Percentiles rank a stretch among this genome's conserved stretches.
These are phyloP conservation scores for Annulohypoxylon nitens DNA, from an alignment of 495 filamentous ascomycete species.

Conservation along the genomic window DNA sequence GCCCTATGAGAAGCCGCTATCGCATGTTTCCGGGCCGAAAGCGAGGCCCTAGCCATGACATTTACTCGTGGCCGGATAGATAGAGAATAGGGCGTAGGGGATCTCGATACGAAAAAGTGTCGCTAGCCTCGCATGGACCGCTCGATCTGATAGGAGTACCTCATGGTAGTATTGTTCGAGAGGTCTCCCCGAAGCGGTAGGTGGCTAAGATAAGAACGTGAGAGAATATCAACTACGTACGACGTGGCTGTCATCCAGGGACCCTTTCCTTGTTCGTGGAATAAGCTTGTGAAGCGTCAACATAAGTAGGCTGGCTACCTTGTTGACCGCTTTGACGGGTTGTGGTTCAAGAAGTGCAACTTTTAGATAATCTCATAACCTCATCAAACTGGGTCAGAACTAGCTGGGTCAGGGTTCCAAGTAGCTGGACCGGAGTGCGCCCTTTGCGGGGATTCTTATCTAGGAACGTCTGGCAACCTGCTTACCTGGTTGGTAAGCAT, in stretches of 20 bases:
- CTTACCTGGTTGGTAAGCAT: slow-evolving; percentile 25
- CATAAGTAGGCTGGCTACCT: background rate
- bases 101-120: slow-evolving; percentile 19
- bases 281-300: background rate
- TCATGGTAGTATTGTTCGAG: slow-evolving; percentile 32
- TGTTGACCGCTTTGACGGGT: slow-evolving; percentile 19
- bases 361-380: slow-evolving; percentile 6
- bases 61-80: slow-evolving; percentile 11
- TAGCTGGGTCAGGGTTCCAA: slow-evolving; percentile 25
- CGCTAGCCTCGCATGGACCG: slow-evolving; percentile 29
- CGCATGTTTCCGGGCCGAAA: slow-evolving; percentile 21
- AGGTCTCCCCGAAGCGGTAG: slow-evolving; percentile 36
- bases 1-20: slow-evolving; percentile 3
- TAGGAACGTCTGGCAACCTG: background rate
- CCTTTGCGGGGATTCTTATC: slow-evolving; percentile 35
- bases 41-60: slow-evolving; percentile 13
- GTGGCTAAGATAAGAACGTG: slow-evolving; percentile 39
- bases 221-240: slow-evolving; percentile 5
- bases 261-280: slow-evolving; percentile 12
- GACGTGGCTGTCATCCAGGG: slow-evolving; percentile 9
- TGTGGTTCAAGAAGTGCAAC: background rate
- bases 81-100: slow-evolving; percentile 25
- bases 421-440: slow-evolving; percentile 7
- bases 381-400: slow-evolving; percentile 7
- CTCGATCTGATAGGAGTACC: slow-evolving; percentile 21